These are phyloP conservation scores for Clarireedia sp. DNA, from an alignment of 2,329 filamentous ascomycete genomes.

Conservation along the genomic window DNA sequence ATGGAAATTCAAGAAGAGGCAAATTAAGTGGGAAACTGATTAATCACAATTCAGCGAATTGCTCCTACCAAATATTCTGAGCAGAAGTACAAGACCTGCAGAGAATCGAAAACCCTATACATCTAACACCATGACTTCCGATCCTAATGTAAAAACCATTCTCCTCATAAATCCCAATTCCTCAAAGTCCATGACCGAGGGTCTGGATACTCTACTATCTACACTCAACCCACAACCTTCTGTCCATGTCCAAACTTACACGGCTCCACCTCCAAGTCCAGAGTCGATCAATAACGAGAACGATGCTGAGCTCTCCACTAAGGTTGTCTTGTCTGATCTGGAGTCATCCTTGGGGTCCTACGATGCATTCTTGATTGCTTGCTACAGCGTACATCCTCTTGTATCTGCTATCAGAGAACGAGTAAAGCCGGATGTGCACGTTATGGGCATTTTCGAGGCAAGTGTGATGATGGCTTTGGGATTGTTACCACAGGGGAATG, in stretches of 20 bases:
- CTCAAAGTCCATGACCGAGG: conserved; percentile 62
- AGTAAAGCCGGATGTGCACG: conserved; percentile 38
- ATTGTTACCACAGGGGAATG: conserved; percentile 32
- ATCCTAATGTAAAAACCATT: conserved; percentile 36
- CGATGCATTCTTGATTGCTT: conserved; percentile 78
- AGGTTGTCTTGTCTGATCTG: conserved; percentile 52
- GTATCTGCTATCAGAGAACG: conserved; percentile 49
- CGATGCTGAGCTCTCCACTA: conserved; percentile 57
- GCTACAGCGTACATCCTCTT: conserved; percentile 78
- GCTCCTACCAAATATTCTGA: no score
- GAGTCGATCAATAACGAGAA: conserved; percentile 69
- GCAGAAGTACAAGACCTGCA: no score
- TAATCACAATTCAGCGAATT: no score
- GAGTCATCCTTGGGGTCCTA: conserved; percentile 39
- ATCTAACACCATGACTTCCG: not conserved
- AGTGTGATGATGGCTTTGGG: conserved; percentile 47
- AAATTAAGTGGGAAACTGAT: not conserved
- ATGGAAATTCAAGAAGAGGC: not conserved
- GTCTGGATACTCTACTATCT: conserved; percentile 45
- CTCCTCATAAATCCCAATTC: conserved; percentile 77
- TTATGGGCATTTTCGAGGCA: conserved; percentile 83
- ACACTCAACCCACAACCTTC: conserved; percentile 23
- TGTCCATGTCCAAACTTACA: conserved; percentile 10
- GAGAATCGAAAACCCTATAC: not conserved
- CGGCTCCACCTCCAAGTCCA: conserved; percentile 62